phyloP scores from a whole-genome alignment of 768 basidiomycete genomes.

The Guyanaporus albipodus region DNA sequence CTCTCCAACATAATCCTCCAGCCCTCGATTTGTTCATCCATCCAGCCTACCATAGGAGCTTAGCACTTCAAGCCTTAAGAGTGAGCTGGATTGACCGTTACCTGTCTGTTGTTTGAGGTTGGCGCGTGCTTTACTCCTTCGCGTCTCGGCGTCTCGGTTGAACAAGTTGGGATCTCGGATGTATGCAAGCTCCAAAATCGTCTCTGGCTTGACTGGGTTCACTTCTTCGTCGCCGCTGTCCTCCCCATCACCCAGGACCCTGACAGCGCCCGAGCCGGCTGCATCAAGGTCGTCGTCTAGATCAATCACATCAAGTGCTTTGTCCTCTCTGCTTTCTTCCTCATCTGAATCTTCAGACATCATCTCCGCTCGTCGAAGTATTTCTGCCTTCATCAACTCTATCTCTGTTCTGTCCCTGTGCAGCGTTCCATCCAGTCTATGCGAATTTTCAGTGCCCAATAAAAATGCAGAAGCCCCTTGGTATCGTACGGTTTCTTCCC shows the following conservation, averaged over 20 bases:
- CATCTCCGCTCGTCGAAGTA: constrained; percentile 70
- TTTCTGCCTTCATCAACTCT: constrained; percentile 80
- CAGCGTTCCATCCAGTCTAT: constrained; percentile 38
- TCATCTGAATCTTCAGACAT: constrained; percentile 63
- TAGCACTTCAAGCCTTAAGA: background rate
- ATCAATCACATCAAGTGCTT: constrained; percentile 29
- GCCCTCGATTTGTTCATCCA: constrained; percentile 86
- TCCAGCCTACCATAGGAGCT: constrained; percentile 48
- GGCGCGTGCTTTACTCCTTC: constrained; percentile 61
- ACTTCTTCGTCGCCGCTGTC: constrained; percentile 39
- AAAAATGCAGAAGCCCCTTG: background rate
- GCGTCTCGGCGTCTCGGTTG: constrained; percentile 67
- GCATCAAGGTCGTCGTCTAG: constrained; percentile 56
- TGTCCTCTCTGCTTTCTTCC: constrained; percentile 39
- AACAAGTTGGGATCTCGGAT: constrained; percentile 72
- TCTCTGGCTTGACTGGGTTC: constrained; percentile 43
- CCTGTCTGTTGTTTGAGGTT: constrained; percentile 71
- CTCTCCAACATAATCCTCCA: constrained; percentile 89
- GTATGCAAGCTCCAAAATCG: constrained; percentile 73
- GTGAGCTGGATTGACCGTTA: constrained; percentile 20
- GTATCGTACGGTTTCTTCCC: constrained; percentile 63
- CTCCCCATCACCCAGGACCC: constrained; percentile 57
- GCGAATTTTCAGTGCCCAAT: constrained; percentile 3
- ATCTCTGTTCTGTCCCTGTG: constrained; percentile 55
- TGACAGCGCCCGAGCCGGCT: constrained; percentile 38